Evolutionary conservation across 179 eudicot genomes (phyloP).

Genomic region (Pouteria campechiana): DNA sequence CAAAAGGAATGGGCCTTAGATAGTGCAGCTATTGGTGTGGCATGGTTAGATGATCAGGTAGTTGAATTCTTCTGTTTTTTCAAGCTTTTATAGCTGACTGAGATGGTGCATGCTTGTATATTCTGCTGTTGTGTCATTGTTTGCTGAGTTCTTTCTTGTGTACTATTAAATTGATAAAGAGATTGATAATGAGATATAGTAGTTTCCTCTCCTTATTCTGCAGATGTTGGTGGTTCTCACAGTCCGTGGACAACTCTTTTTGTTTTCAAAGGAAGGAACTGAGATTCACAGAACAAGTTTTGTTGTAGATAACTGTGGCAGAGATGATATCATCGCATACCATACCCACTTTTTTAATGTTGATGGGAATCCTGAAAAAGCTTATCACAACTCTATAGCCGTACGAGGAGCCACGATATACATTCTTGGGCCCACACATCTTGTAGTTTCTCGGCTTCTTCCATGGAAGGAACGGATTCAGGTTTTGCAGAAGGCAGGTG

Average conservation of each 20-base stretch:
- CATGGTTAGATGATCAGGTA: constrained; percentile 95
- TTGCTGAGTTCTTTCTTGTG: neutral
- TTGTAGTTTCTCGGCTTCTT: constrained; percentile 74
- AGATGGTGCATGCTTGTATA: neutral
- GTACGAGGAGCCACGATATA: constrained; percentile 82
- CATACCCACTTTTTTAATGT: constrained; percentile 67
- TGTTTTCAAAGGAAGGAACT: constrained; percentile 80
- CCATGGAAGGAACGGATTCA: constrained; percentile 91
- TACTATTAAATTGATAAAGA: neutral
- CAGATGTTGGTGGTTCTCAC: constrained; percentile 94
- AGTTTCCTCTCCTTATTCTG: constrained; percentile 9
- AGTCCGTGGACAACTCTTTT: constrained; percentile 58
- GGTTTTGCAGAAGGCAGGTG: constrained; percentile 84
- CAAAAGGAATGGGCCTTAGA: constrained; percentile 71
- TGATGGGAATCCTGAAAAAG: constrained; percentile 86
- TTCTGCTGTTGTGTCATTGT: neutral
- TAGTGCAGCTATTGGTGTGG: constrained; percentile 79
- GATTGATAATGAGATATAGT: too few relatives aligned
- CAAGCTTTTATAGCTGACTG: neutral
- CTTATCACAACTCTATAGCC: constrained; percentile 76
- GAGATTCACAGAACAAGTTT: constrained; percentile 82
- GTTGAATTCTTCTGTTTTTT: neutral
- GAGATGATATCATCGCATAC: constrained; percentile 69
- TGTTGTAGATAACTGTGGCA: constrained; percentile 42
- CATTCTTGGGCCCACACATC: constrained; percentile 68